Evolutionary conservation across 2,329 filamentous ascomycete genomes (phyloP).

Genomic region (Celoporthe dispersa): DNA sequence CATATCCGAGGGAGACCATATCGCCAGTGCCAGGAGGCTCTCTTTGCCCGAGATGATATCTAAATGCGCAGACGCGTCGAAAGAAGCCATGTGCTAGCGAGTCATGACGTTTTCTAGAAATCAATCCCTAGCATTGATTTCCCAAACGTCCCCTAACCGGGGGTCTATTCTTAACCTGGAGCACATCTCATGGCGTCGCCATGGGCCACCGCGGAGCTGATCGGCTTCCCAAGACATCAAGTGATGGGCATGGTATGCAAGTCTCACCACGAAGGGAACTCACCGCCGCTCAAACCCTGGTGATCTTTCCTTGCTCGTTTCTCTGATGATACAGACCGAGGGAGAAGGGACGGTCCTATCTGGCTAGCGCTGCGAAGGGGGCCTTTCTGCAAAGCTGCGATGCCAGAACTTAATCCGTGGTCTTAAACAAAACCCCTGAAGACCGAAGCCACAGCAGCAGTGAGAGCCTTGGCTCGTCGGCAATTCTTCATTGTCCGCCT

Average conservation of each 20-base stretch:
- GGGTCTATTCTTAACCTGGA: not conserved
- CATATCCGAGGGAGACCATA: not conserved
- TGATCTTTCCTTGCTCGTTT: not conserved
- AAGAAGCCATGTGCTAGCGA: not conserved
- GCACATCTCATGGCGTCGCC: not conserved
- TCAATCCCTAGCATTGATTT: not conserved
- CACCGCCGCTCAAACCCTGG: not conserved
- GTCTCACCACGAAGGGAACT: not conserved
- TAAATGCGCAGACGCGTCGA: not conserved
- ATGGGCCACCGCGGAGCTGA: not conserved
- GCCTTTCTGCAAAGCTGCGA: not conserved
- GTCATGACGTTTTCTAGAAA: not conserved
- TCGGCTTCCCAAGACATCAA: not conserved
- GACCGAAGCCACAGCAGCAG: not conserved
- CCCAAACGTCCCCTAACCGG: not conserved
- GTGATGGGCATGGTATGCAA: not conserved
- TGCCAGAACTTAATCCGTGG: not conserved
- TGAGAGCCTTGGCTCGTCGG: not conserved
- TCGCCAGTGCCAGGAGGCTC: not conserved
- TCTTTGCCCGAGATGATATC: not conserved
- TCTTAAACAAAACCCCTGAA: not conserved
- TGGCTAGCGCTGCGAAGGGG: not conserved
- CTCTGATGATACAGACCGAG: not conserved
- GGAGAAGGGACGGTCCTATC: not conserved
- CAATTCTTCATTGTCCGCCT: not conserved